Conservation (phyloP, 192 early-diverging fungal genomes). For the Podila epicladia region DNA sequence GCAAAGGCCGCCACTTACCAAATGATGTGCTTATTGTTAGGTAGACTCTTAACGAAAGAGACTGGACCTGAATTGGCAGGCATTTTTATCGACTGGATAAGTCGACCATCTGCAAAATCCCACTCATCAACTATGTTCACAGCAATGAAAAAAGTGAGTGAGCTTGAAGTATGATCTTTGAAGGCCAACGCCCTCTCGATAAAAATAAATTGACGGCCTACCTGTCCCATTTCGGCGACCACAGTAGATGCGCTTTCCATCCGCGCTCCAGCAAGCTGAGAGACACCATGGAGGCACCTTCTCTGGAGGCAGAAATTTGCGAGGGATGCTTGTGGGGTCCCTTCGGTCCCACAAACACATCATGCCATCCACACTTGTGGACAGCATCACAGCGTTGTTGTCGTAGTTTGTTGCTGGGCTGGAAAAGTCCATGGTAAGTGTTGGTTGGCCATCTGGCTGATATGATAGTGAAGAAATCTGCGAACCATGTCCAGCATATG, state of each 20-base stretch:
- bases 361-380: conserved; percentile 81
- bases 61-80: conserved; percentile 92
- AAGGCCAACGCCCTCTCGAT: background rate
- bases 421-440: conserved; percentile 28
- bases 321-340: conserved; percentile 59
- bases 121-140: conserved; percentile 83
- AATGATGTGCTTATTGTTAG: conserved; percentile 83
- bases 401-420: conserved; percentile 26
- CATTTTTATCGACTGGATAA: conserved; percentile 80
- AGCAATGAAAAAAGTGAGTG: background rate
- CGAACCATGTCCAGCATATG: conserved; percentile 79
- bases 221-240: conserved; percentile 90
- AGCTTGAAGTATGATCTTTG: no score
- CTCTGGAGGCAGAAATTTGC: conserved; percentile 61
- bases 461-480: conserved; percentile 84
- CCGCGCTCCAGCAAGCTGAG: conserved; percentile 85
- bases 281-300: conserved; percentile 81
- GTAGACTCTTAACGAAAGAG: conserved; percentile 75
- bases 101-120: conserved; percentile 72
- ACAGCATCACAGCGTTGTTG: conserved; percentile 64
- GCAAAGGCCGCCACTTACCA: conserved; percentile 64
- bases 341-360: conserved; percentile 81
- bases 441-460: conserved; percentile 61
- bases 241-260: conserved; percentile 82
- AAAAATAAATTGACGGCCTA: conserved; percentile 17